Base-by-base conservation (phyloP, 768 basidiomycete species). In the Pisolithus tinctorius region DNA sequence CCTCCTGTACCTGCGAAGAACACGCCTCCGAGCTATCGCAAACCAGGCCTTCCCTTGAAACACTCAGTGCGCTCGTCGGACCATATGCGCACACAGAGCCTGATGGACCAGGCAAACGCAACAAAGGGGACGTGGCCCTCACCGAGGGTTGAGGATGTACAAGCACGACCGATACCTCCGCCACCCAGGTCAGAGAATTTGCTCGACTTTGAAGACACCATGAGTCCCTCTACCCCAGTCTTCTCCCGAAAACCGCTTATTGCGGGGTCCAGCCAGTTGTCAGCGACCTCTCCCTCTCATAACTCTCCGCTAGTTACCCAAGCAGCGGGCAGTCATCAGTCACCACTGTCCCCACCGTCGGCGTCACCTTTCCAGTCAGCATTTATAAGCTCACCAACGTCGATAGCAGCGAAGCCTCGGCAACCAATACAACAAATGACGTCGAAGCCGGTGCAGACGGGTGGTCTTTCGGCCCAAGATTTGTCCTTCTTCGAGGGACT, bases 401-500 rank as follows among this genome's bases (percentile, higher is more conserved):
- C 59, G 40, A 47, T 51, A 25, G 36, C 59, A 6, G 25, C 58
- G 14, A 43, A 61, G 5, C 51, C 59, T 31, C 50, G 53, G 17
- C 50, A 46, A 34, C 47, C 60, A 27, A 57, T 62, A 8, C 30
- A 47, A 25, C 57, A 57, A 25, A 23, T 54, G 13, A 31, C 45
- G 31, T n/a, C 50, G 25, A 56, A 64, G 45, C 55, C 65, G 42
- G 62, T 45, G 49, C 57, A 56, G 61, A 67, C 60, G n/a, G 80
- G 82, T 11, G 85, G 84, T 4, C 65, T 92, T 46, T 86, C 84
- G 4, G 89, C 88, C 2, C 86, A 89, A 67, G 91, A 92, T 74
- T 64, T 92, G 47, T 88, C 84, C 16, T 93, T 93, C 66, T 93
- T 93, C 63, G 90, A 93, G 68, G 85, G 87, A 34, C 60, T 86